Base-by-base conservation (phyloP, 805 yeast species). In the Middelhovenomyces tepae region DNA sequence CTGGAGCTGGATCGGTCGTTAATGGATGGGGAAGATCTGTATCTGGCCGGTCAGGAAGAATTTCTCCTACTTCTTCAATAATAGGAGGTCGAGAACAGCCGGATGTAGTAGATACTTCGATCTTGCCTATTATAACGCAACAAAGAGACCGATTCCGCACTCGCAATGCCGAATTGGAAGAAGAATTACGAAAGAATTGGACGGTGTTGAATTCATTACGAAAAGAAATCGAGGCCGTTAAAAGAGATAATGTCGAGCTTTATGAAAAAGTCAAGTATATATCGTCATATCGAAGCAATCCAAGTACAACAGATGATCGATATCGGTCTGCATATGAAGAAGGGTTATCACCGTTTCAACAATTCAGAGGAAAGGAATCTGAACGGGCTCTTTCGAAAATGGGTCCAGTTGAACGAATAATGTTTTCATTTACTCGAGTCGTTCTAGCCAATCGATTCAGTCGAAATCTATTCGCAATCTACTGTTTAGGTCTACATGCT, bases 121-220 rank as follows among this genome's bases (percentile, higher is more conserved):
- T 87, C 18, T 57, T 89, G 32, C 93, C 94, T 1, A 85, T 89
- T 34, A 74, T 91, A 18, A 86, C 95, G 9, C 87, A 89, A 51
- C 98, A 89, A 60, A 75, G 98, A 54, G 98, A 89, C 56, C 65
- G 98, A 42, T 86, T 87, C 64, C 75, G 93, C 47, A 69, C 73
- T n/a, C 69, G 85, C 35, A 84, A 80, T 48, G 72, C 71, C 37
- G 95, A 84, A 51, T 66, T 91, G 35, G 97, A 89, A 54, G 80
- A 80, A 36, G 94, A 85, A 47, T 48, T 78, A 23, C 75, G 81
- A 53, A 72, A 71, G 43, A 74, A 71, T 41, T 64, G 64, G 32
- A 53, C 59, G 14, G 64, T 66, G 24, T 65, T 78, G 17, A 66
- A 62, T 23, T 82, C 78, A 36, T 61, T 84, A 43, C 75, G 75